These are phyloP conservation scores for Exophiala xenobiotica DNA, from an alignment of 2,329 filamentous ascomycete genomes.

Conservation along the genomic window DNA sequence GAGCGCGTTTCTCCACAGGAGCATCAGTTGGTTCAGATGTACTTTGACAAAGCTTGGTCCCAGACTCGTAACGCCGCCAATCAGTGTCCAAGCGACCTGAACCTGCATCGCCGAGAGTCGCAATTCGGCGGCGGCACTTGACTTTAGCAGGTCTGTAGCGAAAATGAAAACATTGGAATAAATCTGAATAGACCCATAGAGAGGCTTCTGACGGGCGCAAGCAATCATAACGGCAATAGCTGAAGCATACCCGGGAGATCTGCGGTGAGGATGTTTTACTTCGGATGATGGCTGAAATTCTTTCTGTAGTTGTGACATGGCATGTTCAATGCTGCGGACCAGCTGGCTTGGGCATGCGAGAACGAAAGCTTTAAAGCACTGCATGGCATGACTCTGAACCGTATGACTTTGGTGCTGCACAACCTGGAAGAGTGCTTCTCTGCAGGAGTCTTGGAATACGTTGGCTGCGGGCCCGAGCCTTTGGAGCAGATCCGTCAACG, in stretches of 20 bases:
- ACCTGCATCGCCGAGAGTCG: conserved; percentile 91
- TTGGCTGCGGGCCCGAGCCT: conserved; percentile 80
- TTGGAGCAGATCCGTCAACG: conserved; percentile 73
- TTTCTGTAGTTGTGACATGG: conserved; percentile 89
- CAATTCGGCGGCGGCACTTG: conserved; percentile 84
- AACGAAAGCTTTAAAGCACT: conserved; percentile 82
- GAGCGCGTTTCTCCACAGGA: conserved; percentile 96
- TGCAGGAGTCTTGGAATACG: conserved; percentile 74
- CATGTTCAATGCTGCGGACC: conserved; percentile 85
- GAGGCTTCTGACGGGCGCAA: conserved; percentile 79
- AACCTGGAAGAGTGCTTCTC: conserved; percentile 85
- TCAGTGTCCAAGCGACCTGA: conserved; percentile 95
- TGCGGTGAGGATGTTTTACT: conserved; percentile 65
- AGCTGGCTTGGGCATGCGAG: conserved; percentile 90
- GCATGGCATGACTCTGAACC: conserved; percentile 85
- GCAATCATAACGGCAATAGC: conserved; percentile 88
- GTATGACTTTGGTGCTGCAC: conserved; percentile 94
- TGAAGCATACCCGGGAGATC: conserved; percentile 88
- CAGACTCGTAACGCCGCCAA: conserved; percentile 92
- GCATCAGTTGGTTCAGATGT: conserved; percentile 85
- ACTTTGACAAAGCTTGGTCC: conserved; percentile 99
- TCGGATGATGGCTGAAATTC: conserved; percentile 65
- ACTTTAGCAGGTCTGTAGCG: conserved; percentile 88
- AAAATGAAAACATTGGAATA: conserved; percentile 89
- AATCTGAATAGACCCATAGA: conserved; percentile 93